Base-by-base conservation (phyloP, 805 yeast species). In the Saturnispora halmiae region DNA sequence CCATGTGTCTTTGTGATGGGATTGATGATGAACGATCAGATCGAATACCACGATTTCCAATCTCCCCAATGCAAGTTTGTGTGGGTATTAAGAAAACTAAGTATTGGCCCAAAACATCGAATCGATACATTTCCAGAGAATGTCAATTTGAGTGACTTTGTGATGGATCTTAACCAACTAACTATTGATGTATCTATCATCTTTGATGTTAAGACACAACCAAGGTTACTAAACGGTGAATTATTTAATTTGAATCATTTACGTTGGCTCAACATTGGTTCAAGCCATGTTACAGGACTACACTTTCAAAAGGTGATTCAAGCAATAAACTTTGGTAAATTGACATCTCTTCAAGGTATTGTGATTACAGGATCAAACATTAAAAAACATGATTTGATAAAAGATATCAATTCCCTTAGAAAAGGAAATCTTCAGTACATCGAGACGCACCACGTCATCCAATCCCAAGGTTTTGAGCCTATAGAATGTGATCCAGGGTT, bases 121-220 rank as follows among this genome's bases (percentile, higher is more conserved):
- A 36, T 46, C 22, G 49, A 46, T 24, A 36, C 36, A 31, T 22
- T 46, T 16, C 45, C 49, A 5, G 34, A 25, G 10, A 46, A 46
- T 31, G 22, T 46, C 20, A 43, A 43, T 22, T 13, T 46, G 13
- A 10, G 6, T 3, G 41, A 31, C 3, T 22, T 46, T 9, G 40
- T 40, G 6, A 32, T 21, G 13, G 47, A 46, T 26, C 14, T 41
- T 11, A 36, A 35, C 24, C 38, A 40, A 20, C 7, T 46, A 2
- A 22, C 34, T 21, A 4, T 24, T 20, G 20, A 16, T 9, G 19
- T 7, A 18, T 15, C 31, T 13, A 28, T 46, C 3, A 10, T 46
- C 2, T 34, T 46, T 11, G 43, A 46, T 24, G 27, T 43, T 4
- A 38, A 38, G 4, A 18, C 28, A 14, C 34, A 31, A 18, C 14